These are phyloP conservation scores for Quambalaria eucalypti DNA, from an alignment of 1,284 basidiomycete genomes.

Conservation along the genomic window DNA sequence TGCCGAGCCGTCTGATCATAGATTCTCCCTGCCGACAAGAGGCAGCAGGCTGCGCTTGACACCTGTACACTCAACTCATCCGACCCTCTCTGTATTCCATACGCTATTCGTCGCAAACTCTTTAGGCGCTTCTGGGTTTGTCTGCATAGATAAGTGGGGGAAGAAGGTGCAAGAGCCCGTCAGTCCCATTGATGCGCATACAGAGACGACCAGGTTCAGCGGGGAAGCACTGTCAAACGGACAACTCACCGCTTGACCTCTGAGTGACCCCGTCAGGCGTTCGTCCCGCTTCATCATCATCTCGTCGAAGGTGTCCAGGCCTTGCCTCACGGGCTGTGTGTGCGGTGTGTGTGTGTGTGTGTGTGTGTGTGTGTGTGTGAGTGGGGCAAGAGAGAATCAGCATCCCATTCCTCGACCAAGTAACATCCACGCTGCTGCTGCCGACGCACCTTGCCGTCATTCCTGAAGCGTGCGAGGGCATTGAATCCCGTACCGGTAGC, in stretches of 20 bases:
- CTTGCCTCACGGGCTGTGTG: constrained; percentile 6
- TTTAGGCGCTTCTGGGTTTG: constrained; percentile 33
- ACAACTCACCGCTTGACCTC: constrained; percentile 44
- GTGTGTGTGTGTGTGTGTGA: constrained; percentile 3
- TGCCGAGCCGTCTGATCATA: too few relatives aligned
- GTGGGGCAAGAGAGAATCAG: background rate
- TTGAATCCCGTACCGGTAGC: constrained; percentile 45
- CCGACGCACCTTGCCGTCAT: constrained; percentile 43
- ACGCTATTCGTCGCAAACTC: constrained; percentile 42
- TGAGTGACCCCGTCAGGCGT: constrained; percentile 35
- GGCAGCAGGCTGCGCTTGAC: too few relatives aligned
- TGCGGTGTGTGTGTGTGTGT: too few relatives aligned
- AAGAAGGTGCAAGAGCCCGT: background rate
- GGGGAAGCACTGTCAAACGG: too few relatives aligned
- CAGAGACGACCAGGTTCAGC: background rate
- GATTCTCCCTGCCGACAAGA: too few relatives aligned
- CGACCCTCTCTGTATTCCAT: constrained; percentile 35
- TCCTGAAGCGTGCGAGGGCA: constrained; percentile 30
- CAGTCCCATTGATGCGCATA: background rate
- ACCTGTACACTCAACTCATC: background rate
- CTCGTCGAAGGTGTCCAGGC: constrained; percentile 44
- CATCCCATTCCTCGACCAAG: too few relatives aligned
- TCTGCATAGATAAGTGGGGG: constrained; percentile 7
- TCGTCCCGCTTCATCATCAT: constrained; percentile 47
- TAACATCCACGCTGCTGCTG: background rate